phyloP scores from a whole-genome alignment of 2,329 filamentous ascomycete genomes.

The Cladosporium oxysporum region DNA sequence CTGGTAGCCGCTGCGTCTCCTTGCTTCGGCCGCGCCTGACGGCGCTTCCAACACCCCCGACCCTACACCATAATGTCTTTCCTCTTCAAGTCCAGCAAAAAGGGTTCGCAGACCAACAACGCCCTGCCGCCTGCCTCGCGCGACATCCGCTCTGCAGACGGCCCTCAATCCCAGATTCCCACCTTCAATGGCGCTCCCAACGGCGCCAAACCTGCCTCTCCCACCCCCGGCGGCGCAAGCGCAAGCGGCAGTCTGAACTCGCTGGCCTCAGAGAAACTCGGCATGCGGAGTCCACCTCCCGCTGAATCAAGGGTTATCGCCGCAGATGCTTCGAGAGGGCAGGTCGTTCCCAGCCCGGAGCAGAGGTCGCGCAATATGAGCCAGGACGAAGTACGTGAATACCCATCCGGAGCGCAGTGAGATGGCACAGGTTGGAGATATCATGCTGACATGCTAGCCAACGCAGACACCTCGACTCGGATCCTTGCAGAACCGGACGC shows the following conservation, averaged over 20 bases:
- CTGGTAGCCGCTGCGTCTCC: slow-evolving; percentile 13
- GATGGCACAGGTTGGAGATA: slow-evolving; percentile 23
- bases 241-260: slow-evolving; percentile 50
- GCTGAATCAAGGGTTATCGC: neutral
- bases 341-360: slow-evolving; percentile 61
- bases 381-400: slow-evolving; percentile 29
- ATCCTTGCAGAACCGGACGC: slow-evolving; percentile 36
- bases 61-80: slow-evolving; percentile 48
- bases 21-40: slow-evolving; percentile 17
- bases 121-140: slow-evolving; percentile 57
- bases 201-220: slow-evolving; percentile 34
- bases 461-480: slow-evolving; percentile 19
- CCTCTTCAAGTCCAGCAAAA: slow-evolving; percentile 52
- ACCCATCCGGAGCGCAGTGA: neutral
- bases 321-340: neutral
- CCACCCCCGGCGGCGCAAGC: slow-evolving; percentile 62
- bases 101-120: slow-evolving; percentile 33
- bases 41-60: slow-evolving; percentile 17
- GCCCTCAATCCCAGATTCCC: slow-evolving; percentile 44
- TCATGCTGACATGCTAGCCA: slow-evolving; percentile 29
- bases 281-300: slow-evolving; percentile 19
- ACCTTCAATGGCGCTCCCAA: slow-evolving; percentile 48
- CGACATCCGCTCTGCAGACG: slow-evolving; percentile 60
- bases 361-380: slow-evolving; percentile 51
- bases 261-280: slow-evolving; percentile 24